Evolutionary conservation across 495 filamentous ascomycete genomes (phyloP).

Genomic region (Hyphodiscus hymeniophilus): DNA sequence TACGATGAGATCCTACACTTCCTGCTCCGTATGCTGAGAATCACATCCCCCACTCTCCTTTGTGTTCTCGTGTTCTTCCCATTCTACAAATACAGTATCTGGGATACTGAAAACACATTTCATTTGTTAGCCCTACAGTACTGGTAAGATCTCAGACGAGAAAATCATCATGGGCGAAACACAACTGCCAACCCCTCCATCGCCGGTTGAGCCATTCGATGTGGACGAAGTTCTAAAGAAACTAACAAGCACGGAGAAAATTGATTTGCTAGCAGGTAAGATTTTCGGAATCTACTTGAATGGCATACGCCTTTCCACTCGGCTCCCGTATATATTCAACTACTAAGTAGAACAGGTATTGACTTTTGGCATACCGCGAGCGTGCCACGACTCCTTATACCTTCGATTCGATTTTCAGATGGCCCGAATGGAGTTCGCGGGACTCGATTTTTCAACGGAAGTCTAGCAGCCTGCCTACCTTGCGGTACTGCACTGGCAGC

Average conservation of each 20-base stretch:
- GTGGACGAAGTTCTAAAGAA: background rate
- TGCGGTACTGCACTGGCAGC: slow-evolving; percentile 59
- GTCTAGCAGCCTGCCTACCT: slow-evolving; percentile 57
- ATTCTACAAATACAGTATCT: too few relatives aligned
- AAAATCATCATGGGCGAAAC: too few relatives aligned
- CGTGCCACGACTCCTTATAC: slow-evolving; percentile 47
- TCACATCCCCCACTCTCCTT: too few relatives aligned
- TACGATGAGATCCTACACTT: too few relatives aligned
- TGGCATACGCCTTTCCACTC: too few relatives aligned
- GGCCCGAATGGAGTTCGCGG: slow-evolving; percentile 68
- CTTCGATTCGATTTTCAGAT: slow-evolving; percentile 56
- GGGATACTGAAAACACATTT: too few relatives aligned
- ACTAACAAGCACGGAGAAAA: background rate
- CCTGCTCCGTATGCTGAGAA: too few relatives aligned
- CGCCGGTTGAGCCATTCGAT: background rate
- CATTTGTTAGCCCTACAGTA: too few relatives aligned
- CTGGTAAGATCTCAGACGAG: too few relatives aligned
- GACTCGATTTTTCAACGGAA: slow-evolving; percentile 59
- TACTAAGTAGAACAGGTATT: slow-evolving; percentile 26
- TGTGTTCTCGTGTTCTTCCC: too few relatives aligned
- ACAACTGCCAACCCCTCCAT: background rate
- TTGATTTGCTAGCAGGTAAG: background rate
- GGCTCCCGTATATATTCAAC: background rate
- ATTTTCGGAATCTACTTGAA: too few relatives aligned
- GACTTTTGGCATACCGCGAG: slow-evolving; percentile 60